Evolutionary conservation across 306 rosid genomes (phyloP).

Genomic region (Cajanus cajan): DNA sequence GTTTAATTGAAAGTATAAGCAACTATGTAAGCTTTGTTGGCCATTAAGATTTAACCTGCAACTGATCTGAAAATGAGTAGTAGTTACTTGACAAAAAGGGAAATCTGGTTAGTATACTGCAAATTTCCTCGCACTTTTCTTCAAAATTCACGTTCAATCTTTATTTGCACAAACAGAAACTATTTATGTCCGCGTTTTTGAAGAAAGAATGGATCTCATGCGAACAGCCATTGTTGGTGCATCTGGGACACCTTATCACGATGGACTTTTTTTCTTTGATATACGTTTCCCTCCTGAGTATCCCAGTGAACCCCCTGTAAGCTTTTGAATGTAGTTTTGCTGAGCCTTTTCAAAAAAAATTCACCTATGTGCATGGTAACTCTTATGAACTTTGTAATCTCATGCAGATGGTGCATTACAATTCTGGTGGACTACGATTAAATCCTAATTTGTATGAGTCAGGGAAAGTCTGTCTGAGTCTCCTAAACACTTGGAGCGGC

Average conservation of each 20-base stretch:
- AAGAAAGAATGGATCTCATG: constrained; percentile 92
- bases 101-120: not conserved
- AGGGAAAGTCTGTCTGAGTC: constrained; percentile 94
- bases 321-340: constrained; percentile 33
- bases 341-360: constrained; percentile 11
- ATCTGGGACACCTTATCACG: constrained; percentile 95
- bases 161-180: constrained; percentile 53
- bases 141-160: constrained; percentile 7
- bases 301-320: constrained; percentile 91
- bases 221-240: constrained; percentile 87
- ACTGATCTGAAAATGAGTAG: constrained; percentile 5
- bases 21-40: not conserved
- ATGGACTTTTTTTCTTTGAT: constrained; percentile 91
- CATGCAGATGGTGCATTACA: constrained; percentile 84
- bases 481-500: constrained; percentile 89
- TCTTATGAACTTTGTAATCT: constrained; percentile 26
- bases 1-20: not conserved
- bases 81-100: constrained; percentile 8
- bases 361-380: constrained; percentile 13
- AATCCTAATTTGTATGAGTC: constrained; percentile 95
- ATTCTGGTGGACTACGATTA: constrained; percentile 80
- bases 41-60: not conserved
- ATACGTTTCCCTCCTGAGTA: constrained; percentile 79
- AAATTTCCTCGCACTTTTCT: not conserved
- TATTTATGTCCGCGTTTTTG: constrained; percentile 76